Base-by-base conservation (phyloP, 495 filamentous ascomycete species). In the Podospora tetraspora region DNA sequence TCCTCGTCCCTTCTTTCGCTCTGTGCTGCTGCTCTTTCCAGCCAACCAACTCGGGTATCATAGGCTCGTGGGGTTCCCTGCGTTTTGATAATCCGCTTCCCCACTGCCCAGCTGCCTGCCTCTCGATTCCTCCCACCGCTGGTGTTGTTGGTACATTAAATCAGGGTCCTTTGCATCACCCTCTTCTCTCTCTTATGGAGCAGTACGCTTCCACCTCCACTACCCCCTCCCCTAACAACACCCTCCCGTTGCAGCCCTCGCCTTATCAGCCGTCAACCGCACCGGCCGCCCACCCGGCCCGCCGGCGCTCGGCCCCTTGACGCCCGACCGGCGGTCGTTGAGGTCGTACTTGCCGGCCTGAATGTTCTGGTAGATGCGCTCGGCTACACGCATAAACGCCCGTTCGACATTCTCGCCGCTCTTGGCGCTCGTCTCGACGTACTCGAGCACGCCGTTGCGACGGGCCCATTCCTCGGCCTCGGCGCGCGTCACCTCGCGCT, bases 371-470 rank as follows among this genome's bases (percentile, higher is more conserved):
- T 94, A 96, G 69, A 99, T 97, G 71, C 92, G 84, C 81, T 96
- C 91, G 37, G 95, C 94, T 34, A 97, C 93, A 73, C 95, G 88
- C 75, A 96, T 84, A 73, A 99, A 99, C 3, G 95, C 95, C 67
- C 88, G 84, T 78, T 99, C 95, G 37, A 99, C 95, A 23, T 91
- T 91, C 76, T 95, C 92, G 24, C 95, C 95, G 52, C 87, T 93
- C 81, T 97, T 99, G 52, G 95, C 95, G 66, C 87, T 90, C n/a
- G 95, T 99, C 80, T 99, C 95, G 61, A 97, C 91, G 76, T 97
- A 97, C 71, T 90, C 86, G 68, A 96, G 85, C 21, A 97, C 86
- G 62, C 88, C 89, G 78, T 97, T 97, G 68, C 82, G 77, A 64
- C 82, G 81, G 37, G 92, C 95, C 95, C 95, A 99, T 63, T 90